Evolutionary conservation across 1,284 basidiomycete genomes (phyloP).

Genomic region (Gomphus sp.): DNA sequence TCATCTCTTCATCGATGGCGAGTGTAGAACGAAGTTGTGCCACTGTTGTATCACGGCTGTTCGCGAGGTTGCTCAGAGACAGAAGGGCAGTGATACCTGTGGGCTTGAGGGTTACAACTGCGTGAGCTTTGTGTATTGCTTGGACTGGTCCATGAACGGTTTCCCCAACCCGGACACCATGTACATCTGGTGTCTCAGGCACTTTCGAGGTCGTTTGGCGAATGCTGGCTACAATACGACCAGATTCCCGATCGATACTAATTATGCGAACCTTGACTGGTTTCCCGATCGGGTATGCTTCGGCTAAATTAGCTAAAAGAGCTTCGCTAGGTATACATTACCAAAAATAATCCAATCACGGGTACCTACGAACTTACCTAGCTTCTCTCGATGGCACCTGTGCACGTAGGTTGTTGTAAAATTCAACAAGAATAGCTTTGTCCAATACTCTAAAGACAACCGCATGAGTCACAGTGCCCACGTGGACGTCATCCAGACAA

Average conservation of each 20-base stretch:
- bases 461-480: slow-evolving; percentile 73
- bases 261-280: slow-evolving; percentile 84
- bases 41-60: slow-evolving; percentile 58
- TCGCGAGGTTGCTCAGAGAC: slow-evolving; percentile 84
- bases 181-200: slow-evolving; percentile 40
- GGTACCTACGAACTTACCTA: slow-evolving; percentile 41
- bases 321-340: slow-evolving; percentile 41
- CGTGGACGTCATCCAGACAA: slow-evolving; percentile 56
- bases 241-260: slow-evolving; percentile 52
- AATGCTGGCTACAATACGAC: slow-evolving; percentile 78
- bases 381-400: slow-evolving; percentile 76
- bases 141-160: slow-evolving; percentile 60
- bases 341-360: slow-evolving; percentile 1
- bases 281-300: slow-evolving; percentile 72
- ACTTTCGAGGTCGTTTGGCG: slow-evolving; percentile 60
- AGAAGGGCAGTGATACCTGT: slow-evolving; percentile 73
- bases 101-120: slow-evolving; percentile 64
- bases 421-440: slow-evolving; percentile 77
- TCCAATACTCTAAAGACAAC: slow-evolving; percentile 78
- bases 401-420: slow-evolving; percentile 86
- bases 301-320: slow-evolving; percentile 51
- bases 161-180: slow-evolving; percentile 68
- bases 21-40: slow-evolving; percentile 64
- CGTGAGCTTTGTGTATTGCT: slow-evolving; percentile 82
- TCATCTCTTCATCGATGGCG: slow-evolving; percentile 64